These are phyloP conservation scores for Eucalyptus marginata DNA, from an alignment of 345 rosid species.

Conservation along the genomic window DNA sequence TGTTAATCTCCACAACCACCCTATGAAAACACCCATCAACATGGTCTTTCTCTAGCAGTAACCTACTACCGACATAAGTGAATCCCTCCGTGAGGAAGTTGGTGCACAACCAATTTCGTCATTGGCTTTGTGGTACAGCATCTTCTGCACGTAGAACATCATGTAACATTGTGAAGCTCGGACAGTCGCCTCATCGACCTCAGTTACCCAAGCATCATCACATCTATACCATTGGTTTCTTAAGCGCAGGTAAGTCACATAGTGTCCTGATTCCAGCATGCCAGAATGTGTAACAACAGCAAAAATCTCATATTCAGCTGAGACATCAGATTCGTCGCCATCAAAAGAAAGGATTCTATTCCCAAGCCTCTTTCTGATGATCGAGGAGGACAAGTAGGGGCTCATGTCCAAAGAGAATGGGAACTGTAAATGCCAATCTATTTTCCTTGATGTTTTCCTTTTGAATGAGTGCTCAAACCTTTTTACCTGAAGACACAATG, in stretches of 20 bases:
- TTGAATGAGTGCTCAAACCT: slow-evolving; percentile 70
- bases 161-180: slow-evolving; percentile 86
- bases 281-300: slow-evolving; percentile 84
- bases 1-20: background rate
- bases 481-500: slow-evolving; percentile 79
- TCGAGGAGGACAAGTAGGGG: slow-evolving; percentile 70
- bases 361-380: slow-evolving; percentile 59
- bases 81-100: slow-evolving; percentile 17
- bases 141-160: slow-evolving; percentile 84
- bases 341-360: slow-evolving; percentile 55
- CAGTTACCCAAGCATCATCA: slow-evolving; percentile 87
- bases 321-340: slow-evolving; percentile 40
- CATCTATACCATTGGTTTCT: slow-evolving; percentile 82
- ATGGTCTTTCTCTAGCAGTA: slow-evolving; percentile 24
- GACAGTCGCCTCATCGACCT: slow-evolving; percentile 75
- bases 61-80: slow-evolving; percentile 28
- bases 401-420: slow-evolving; percentile 76
- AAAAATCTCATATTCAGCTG: slow-evolving; percentile 71
- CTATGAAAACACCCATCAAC: background rate
- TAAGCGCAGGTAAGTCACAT: slow-evolving; percentile 64
- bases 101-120: slow-evolving; percentile 19
- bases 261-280: slow-evolving; percentile 80
- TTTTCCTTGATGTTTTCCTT: slow-evolving; percentile 58
- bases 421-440: slow-evolving; percentile 72
- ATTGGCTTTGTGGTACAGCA: slow-evolving; percentile 24